These are phyloP conservation scores for Aspergillus clavatus DNA, from an alignment of 2,329 filamentous ascomycete species.

Conservation along the genomic window DNA sequence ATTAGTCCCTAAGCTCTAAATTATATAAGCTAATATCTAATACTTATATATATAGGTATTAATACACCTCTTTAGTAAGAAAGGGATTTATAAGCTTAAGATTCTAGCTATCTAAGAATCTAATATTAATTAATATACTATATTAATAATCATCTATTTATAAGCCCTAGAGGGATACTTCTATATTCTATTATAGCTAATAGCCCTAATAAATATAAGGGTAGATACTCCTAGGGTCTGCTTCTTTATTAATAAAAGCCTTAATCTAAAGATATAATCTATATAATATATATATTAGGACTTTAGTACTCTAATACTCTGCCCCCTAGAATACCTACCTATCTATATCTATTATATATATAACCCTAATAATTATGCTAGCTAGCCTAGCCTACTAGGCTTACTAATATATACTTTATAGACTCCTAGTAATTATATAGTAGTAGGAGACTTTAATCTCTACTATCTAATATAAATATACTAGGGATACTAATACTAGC, in stretches of 20 bases:
- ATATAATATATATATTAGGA: conserved; percentile 14
- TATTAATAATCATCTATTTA: conserved; percentile 2
- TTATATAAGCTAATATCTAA: conserved; percentile 1
- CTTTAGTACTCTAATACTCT: conserved; percentile 13
- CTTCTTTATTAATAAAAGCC: conserved; percentile 23
- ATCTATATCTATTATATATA: conserved; percentile 18
- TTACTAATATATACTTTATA: not conserved
- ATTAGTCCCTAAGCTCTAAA: no score
- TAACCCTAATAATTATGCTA: conserved; percentile 8
- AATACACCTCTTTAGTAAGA: conserved; percentile 7
- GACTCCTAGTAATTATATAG: not conserved
- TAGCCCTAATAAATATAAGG: not conserved
- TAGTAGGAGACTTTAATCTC: conserved; percentile 8
- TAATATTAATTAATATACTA: conserved; percentile 1
- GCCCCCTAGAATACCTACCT: not conserved
- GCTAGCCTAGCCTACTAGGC: not conserved
- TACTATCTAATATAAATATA: conserved; percentile 5
- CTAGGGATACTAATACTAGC: not conserved
- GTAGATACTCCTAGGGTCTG: conserved; percentile 14
- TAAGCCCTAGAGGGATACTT: conserved; percentile 1
- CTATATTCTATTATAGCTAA: conserved; percentile 1
- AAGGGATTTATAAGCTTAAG: conserved; percentile 2
- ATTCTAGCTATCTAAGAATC: conserved; percentile 7
- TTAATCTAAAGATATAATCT: conserved; percentile 14
- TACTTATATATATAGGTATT: conserved; percentile 3